Evolutionary conservation across 805 yeast genomes (phyloP).

Genomic region (Candida wancherniae): DNA sequence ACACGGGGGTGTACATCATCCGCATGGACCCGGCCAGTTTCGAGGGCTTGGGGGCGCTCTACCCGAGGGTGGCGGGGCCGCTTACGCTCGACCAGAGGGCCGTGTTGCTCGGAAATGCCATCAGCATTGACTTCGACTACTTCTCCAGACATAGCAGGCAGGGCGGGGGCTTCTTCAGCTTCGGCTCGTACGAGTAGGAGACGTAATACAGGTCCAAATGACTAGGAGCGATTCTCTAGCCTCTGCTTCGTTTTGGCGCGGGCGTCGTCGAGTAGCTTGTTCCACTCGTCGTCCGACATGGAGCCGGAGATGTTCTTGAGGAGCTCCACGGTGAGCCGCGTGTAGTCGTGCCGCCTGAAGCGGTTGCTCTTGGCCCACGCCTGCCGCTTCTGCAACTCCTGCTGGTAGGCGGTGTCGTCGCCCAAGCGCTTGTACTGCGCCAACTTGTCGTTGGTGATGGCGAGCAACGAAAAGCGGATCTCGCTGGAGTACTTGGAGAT

Average conservation of each 20-base stretch:
- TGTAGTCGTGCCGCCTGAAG: constrained; percentile 50
- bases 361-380: constrained; percentile 52
- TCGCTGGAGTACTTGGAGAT: constrained; percentile 45
- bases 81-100: constrained; percentile 81
- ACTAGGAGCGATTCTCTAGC: too few species aligned
- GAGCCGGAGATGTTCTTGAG: constrained; percentile 36
- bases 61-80: constrained; percentile 47
- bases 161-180: constrained; percentile 40
- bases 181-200: constrained; percentile 23
- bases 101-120: constrained; percentile 77
- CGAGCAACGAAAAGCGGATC: constrained; percentile 53
- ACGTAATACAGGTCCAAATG: too few species aligned
- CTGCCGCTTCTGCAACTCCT: constrained; percentile 45
- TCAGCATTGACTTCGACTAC: constrained; percentile 92
- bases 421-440: constrained; percentile 31
- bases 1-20: constrained; percentile 86
- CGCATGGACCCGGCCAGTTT: constrained; percentile 75
- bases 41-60: constrained; percentile 49
- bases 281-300: constrained; percentile 38
- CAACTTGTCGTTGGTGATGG: constrained; percentile 48
- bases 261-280: constrained; percentile 22
- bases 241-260: constrained; percentile 14
- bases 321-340: constrained; percentile 46
- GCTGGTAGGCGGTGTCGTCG: constrained; percentile 32
- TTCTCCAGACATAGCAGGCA: constrained; percentile 84